Base-by-base conservation (phyloP, 2,329 filamentous ascomycete species). In the Fusarium sarcochroum region DNA sequence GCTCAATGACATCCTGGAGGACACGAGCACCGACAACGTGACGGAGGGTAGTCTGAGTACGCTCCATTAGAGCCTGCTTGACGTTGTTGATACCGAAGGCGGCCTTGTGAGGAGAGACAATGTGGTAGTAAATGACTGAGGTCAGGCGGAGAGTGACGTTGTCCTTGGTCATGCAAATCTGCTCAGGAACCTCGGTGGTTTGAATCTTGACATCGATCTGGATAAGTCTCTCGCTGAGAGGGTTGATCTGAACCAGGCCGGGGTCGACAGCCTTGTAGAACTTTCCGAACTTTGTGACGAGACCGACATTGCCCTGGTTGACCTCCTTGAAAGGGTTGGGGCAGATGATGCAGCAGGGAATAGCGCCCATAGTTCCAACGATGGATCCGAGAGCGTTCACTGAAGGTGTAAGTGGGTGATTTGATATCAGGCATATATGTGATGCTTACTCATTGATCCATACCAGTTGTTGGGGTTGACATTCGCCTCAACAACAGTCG, bases 131-230 rank as follows among this genome's bases (percentile, higher is more conserved):
- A 83, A 99, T 98, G 78, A 99, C 96, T 7, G 93, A 97, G 47
- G 94, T 98, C 72, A 99, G 86, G 75, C 94, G 91, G 41, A 99
- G 86, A 45, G 93, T 97, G 68, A 98, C 96, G 76, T 99, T 99
- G 86, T 99, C 96, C 84, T 98, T 98, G 80, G 96, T 99, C 94
- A 99, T 99, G 86, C 96, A 98, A 66, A 95, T 90, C 82, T 99
- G 96, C 82, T 94, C 90, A 18, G 95, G 95, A 23, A 99, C 96
- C 85, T 99, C 91, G 79, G 97, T 93, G 70, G 97, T 98, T 83
- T 99, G 96, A 74, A 98, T 98, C 89, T 98, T 99, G 83, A 99
- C 96, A 80, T 99, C 96, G 77, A 99, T 91, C 75, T 97, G 93
- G 72, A 93, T 91, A 41, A 99, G 87, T 60, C 86, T 89, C 85